Percentiles rank a stretch among this genome's conserved stretches.
phyloP scores from a whole-genome alignment of 202 grass and related monocot species.

The Panicum hallii region DNA sequence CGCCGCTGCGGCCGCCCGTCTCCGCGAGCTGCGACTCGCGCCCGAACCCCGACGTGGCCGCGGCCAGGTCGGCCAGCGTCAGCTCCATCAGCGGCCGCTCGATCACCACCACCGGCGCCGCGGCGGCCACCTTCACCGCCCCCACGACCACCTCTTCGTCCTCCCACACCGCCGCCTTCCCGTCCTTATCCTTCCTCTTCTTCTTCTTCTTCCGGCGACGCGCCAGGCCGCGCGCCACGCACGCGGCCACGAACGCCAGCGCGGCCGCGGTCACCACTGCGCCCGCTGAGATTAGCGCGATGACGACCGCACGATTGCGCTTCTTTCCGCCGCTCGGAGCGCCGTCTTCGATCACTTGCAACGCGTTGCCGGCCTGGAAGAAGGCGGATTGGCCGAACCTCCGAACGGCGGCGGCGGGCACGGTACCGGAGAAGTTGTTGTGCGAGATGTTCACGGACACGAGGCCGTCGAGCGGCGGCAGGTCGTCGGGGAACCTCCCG shows the following conservation, averaged over 20 bases:
- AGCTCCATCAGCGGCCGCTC: constrained; percentile 80
- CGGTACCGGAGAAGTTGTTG: constrained; percentile 69
- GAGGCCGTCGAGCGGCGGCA: constrained; percentile 56
- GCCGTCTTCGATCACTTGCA: neutral
- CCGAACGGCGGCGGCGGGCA: constrained; percentile 3
- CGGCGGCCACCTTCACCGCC: constrained; percentile 48
- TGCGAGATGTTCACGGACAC: constrained; percentile 63
- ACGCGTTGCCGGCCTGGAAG: constrained; percentile 45
- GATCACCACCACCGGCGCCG: constrained; percentile 70
- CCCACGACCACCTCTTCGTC: constrained; percentile 61
- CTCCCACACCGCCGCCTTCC: constrained; percentile 32
- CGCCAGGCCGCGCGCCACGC: neutral
- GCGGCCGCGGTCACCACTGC: neutral
- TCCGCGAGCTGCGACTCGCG: constrained; percentile 79
- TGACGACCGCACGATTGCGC: neutral
- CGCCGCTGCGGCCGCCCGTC: constrained; percentile 55
- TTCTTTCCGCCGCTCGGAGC: neutral
- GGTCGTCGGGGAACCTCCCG: constrained; percentile 55
- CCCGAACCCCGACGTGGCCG: constrained; percentile 79
- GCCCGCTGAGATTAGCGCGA: constrained; percentile 14
- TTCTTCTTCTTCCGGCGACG: constrained; percentile 20
- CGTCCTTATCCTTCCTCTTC: constrained; percentile 35
- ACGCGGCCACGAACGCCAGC: constrained; percentile 25
- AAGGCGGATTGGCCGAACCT: constrained; percentile 65
- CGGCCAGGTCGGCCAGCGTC: constrained; percentile 72